These are phyloP conservation scores for Ceratobasidium sp. DNA, from an alignment of 1,284 basidiomycete genomes.

Conservation along the genomic window DNA sequence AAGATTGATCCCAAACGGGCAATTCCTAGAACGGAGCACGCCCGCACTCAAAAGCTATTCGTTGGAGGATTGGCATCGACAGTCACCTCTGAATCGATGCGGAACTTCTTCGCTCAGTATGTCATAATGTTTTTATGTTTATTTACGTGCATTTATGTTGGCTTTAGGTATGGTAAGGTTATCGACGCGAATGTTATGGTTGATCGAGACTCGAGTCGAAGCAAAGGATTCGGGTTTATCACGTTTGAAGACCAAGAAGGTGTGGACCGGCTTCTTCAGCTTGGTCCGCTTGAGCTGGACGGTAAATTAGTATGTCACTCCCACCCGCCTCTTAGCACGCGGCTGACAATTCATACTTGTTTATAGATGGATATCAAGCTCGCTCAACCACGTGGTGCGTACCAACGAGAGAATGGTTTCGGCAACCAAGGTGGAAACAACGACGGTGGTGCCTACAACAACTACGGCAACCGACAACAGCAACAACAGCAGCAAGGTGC, in stretches of 20 bases:
- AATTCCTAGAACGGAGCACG: constrained; percentile 95
- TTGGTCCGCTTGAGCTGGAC: constrained; percentile 89
- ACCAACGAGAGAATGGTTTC: constrained; percentile 70
- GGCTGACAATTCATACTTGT: not conserved
- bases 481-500: constrained; percentile 18
- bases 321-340: not conserved
- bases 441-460: constrained; percentile 46
- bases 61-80: constrained; percentile 93
- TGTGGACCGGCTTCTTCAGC: constrained; percentile 86
- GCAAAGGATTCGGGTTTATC: constrained; percentile 98
- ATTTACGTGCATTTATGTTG: not conserved
- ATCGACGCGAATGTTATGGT: constrained; percentile 99
- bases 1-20: constrained; percentile 99
- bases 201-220: constrained; percentile 94
- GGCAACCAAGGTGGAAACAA: constrained; percentile 44
- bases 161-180: constrained; percentile 76
- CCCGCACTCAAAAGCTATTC: constrained; percentile 92
- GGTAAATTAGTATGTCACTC: constrained; percentile 81
- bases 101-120: constrained; percentile 89
- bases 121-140: not conserved
- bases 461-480: constrained; percentile 44
- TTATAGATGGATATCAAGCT: constrained; percentile 94
- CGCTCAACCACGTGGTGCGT: constrained; percentile 81
- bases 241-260: constrained; percentile 90
- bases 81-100: constrained; percentile 94